A percentile compares a stretch with the other conserved stretches of the same genome.
These are phyloP conservation scores for Aspergillus piperis DNA, from an alignment of 2,329 filamentous ascomycete species.

Conservation along the genomic window DNA sequence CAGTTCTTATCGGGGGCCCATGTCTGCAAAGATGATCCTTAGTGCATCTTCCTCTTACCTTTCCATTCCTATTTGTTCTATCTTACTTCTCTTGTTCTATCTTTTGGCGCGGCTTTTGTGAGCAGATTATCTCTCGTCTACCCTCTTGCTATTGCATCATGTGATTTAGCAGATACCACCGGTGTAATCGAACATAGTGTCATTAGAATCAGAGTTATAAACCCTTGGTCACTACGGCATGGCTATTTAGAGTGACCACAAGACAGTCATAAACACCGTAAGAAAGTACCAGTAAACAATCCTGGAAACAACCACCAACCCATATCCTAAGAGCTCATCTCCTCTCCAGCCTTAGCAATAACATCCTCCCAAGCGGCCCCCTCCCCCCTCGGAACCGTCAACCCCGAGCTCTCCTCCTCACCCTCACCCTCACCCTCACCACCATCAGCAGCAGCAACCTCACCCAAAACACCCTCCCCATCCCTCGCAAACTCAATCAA, in stretches of 20 bases:
- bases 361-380: constrained; percentile 42
- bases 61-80: background rate
- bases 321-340: background rate
- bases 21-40: too few relatives aligned
- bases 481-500: constrained; percentile 57
- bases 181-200: background rate
- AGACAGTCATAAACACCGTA: too few relatives aligned
- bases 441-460: constrained; percentile 13
- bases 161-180: background rate
- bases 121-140: background rate
- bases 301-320: background rate
- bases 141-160: background rate
- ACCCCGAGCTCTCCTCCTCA: constrained; percentile 16
- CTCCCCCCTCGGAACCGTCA: constrained; percentile 31
- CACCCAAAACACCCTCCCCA: constrained; percentile 51
- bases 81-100: background rate
- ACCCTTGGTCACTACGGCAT: background rate
- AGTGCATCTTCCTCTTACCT: too few relatives aligned
- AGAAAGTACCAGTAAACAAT: too few relatives aligned
- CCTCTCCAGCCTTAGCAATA: constrained; percentile 28
- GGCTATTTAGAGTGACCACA: too few relatives aligned
- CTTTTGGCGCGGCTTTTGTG: background rate
- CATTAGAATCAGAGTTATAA: background rate
- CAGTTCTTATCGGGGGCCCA: too few relatives aligned
- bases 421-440: constrained; percentile 7